Evolutionary conservation across 1,284 basidiomycete species (phyloP), one percentile per base, ranked within the genome.

Genomic region (Cutaneotrichosporon sp.): DNA sequence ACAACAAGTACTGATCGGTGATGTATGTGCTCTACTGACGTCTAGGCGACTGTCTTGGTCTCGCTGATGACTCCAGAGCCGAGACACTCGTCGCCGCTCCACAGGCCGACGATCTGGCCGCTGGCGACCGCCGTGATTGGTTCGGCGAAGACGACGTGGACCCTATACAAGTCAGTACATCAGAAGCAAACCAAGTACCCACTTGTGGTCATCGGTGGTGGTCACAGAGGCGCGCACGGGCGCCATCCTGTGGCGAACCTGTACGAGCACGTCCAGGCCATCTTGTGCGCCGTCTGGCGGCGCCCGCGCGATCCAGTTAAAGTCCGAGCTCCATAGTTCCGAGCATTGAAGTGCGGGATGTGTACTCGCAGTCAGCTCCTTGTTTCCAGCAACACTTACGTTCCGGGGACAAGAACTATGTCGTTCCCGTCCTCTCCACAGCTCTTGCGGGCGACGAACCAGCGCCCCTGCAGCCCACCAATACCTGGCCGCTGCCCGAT

Each of bases 361-460:
- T 40, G 84, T 77, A 38, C 85, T 85, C 64, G 30, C 8, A 36
- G 43, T 21, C 21, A 22, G 5, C 20, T 7, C 17, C 12, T 15
- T 13, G n/a, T 22, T 9, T 8, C 14, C 7, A 39, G 14, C 20
- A 30, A 10, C 17, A 80, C 83, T 71, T 59, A 89, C 87, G 79
- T 73, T 58, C 85, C 85, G 12, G 84, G 83, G 1, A 90, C 91
- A 3, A 94, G 82, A 35, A 84, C 80, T 9, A 97, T 80, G 26
- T 77, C 78, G 20, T 67, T 54, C 13, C 64, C 62, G 64, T 88
- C 88, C 14, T 66, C 73, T 4, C 69, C 63, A 0, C 75, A 59
- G 58, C 89, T 83, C 67, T 97, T 98, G 38, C 75, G 72, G 0
- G 84, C 84, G 0, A 97, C 88, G 64, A 85, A 94, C 78, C 86